phyloP scores from a whole-genome alignment of 257 asterid species.

The Cordia subcordata region DNA sequence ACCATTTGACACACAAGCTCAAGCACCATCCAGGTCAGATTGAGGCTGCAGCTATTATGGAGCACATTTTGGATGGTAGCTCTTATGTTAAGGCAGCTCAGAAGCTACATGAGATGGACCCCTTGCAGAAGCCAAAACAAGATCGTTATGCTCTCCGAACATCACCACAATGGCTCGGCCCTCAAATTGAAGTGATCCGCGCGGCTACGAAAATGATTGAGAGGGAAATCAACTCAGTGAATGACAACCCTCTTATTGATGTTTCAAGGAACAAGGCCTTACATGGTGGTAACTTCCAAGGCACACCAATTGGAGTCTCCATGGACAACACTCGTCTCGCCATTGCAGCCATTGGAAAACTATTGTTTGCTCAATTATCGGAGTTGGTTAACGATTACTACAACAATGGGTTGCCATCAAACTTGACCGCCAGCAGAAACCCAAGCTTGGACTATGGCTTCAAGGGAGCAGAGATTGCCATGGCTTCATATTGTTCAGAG shows the following conservation, averaged over 20 bases:
- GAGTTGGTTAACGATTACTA: slow-evolving; percentile 27
- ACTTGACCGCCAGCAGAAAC: slow-evolving; percentile 19
- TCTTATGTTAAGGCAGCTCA: slow-evolving; percentile 26
- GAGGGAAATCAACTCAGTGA: slow-evolving; percentile 27
- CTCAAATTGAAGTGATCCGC: slow-evolving; percentile 24
- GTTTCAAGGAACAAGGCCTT: slow-evolving; percentile 29
- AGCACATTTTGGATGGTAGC: slow-evolving; percentile 28
- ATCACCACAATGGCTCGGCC: slow-evolving; percentile 35
- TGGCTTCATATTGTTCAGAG: slow-evolving; percentile 28
- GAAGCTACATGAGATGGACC: slow-evolving; percentile 20
- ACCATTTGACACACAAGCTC: slow-evolving; percentile 25
- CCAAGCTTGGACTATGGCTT: slow-evolving; percentile 31
- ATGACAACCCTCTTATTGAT: slow-evolving; percentile 29
- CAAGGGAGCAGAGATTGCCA: slow-evolving; percentile 29
- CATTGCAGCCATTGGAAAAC: slow-evolving; percentile 24
- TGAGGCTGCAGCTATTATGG: slow-evolving; percentile 33
- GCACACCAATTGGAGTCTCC: slow-evolving; percentile 30
- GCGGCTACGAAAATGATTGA: slow-evolving; percentile 24
- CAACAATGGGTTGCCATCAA: slow-evolving; percentile 30
- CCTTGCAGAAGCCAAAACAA: slow-evolving; percentile 24
- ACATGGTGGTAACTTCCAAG: slow-evolving; percentile 31
- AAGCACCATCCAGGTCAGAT: slow-evolving; percentile 30
- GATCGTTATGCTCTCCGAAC: slow-evolving; percentile 29
- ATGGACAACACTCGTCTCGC: slow-evolving; percentile 29
- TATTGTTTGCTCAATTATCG: slow-evolving; percentile 25